Evolutionary conservation across 176 grass and related monocot species (phyloP).

Genomic region (Oryza brachyantha): DNA sequence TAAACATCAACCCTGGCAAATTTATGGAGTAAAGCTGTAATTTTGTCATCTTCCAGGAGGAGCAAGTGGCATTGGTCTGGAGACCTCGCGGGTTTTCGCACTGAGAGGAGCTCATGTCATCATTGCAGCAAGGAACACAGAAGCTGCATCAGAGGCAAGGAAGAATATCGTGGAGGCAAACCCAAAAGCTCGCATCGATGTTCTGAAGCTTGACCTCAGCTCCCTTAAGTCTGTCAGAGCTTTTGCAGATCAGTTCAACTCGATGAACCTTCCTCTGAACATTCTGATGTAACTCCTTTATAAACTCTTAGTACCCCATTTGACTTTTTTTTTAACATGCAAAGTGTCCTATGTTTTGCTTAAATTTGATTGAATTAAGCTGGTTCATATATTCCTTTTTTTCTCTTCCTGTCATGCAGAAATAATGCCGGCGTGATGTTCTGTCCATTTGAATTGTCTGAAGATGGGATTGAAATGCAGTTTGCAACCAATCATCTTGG

Average conservation of each 20-base stretch:
- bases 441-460: conserved; percentile 85
- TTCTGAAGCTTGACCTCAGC: conserved; percentile 84
- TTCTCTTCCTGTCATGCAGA: conserved; percentile 46
- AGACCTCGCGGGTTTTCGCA: conserved; percentile 85
- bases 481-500: conserved; percentile 97
- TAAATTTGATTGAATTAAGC: conserved; percentile 11
- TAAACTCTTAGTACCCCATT: background rate
- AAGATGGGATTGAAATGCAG: conserved; percentile 85
- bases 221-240: conserved; percentile 79
- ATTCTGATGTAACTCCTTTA: conserved; percentile 78
- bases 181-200: conserved; percentile 54
- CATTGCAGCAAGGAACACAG: conserved; percentile 90
- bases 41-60: conserved; percentile 50
- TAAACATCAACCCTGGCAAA: background rate
- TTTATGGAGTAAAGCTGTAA: background rate
- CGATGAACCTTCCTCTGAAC: conserved; percentile 86
- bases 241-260: conserved; percentile 66
- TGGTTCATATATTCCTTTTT: background rate
- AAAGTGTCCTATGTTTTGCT: background rate
- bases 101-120: conserved; percentile 85
- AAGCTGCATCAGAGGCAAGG: conserved; percentile 71
- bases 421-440: conserved; percentile 98
- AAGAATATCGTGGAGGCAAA: conserved; percentile 44
- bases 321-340: conserved; percentile 8
- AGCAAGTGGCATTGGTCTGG: conserved; percentile 84